These are phyloP conservation scores for Periconia sp. DNA, from an alignment of 2,329 filamentous ascomycete genomes.

Conservation along the genomic window DNA sequence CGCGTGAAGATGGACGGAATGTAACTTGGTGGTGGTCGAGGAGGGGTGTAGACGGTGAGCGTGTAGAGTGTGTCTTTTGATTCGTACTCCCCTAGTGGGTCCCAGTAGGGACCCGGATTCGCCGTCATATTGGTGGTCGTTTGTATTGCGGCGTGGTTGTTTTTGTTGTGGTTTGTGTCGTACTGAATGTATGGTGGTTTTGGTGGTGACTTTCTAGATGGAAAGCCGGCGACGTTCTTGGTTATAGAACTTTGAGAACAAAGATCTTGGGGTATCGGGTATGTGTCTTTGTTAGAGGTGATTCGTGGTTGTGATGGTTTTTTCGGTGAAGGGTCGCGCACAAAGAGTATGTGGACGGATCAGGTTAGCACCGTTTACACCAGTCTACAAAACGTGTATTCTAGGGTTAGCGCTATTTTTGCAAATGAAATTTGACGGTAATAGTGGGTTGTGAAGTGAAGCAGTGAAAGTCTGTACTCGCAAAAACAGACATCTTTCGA, in stretches of 20 bases:
- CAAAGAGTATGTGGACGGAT: not conserved
- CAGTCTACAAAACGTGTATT: too few species aligned
- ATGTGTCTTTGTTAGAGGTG: not conserved
- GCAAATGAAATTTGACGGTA: too few species aligned
- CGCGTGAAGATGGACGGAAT: conserved; percentile 19
- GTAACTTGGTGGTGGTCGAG: conserved; percentile 19
- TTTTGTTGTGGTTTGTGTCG: not conserved
- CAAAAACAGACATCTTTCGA: too few species aligned
- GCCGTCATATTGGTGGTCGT: too few species aligned
- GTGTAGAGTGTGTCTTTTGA: conserved; percentile 23
- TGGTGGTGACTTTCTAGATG: not conserved
- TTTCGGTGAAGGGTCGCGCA: not conserved
- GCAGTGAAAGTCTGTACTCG: too few species aligned
- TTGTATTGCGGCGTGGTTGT: not conserved
- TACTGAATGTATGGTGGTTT: conserved; percentile 3
- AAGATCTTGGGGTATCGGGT: not conserved
- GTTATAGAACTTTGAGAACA: too few species aligned
- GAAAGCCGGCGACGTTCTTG: too few species aligned
- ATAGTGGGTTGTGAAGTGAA: too few species aligned
- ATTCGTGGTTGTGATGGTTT: not conserved
- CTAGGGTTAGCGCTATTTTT: too few species aligned
- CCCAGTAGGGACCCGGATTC: conserved; percentile 10
- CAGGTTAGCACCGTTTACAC: not conserved
- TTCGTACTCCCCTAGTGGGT: conserved; percentile 24
- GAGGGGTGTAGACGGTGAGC: conserved; percentile 18